Percentiles rank a stretch among this genome's conserved stretches.
phyloP scores from a whole-genome alignment of 169 alveolate species.

The Miamiensis avidus region DNA sequence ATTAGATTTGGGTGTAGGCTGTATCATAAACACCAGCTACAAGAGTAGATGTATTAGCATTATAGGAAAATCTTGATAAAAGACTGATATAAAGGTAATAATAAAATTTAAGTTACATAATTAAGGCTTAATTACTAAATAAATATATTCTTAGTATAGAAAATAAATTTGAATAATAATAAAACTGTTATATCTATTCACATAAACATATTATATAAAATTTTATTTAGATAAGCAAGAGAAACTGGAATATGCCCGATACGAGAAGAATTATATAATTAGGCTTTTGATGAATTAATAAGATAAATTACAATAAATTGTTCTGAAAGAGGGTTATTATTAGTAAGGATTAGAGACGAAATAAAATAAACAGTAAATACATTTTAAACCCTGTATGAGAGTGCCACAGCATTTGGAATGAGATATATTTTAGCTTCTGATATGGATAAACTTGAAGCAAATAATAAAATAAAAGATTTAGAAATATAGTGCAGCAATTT shows the following conservation, averaged over 20 bases:
- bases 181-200: no score
- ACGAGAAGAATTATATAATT: constrained; percentile 90
- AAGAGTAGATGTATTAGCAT: constrained; percentile 87
- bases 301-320: constrained; percentile 90
- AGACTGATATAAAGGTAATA: constrained; percentile 16
- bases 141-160: no score
- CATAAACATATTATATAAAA: no score
- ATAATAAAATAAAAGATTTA: background rate
- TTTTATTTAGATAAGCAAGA: constrained; percentile 84
- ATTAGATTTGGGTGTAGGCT: constrained; percentile 91
- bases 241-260: constrained; percentile 95
- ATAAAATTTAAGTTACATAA: no score
- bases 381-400: background rate
- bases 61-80: constrained; percentile 89
- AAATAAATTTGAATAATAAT: no score
- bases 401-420: background rate
- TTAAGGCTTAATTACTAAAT: no score
- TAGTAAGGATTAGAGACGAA: constrained; percentile 91
- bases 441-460: background rate
- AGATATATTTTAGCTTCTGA: background rate
- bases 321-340: constrained; percentile 91
- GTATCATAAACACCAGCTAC: constrained; percentile 94
- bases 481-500: background rate
- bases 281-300: constrained; percentile 93
- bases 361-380: constrained; percentile 77